Conservation (phyloP, 164 flowering plant species). For the Nymphaea thermarum region DNA sequence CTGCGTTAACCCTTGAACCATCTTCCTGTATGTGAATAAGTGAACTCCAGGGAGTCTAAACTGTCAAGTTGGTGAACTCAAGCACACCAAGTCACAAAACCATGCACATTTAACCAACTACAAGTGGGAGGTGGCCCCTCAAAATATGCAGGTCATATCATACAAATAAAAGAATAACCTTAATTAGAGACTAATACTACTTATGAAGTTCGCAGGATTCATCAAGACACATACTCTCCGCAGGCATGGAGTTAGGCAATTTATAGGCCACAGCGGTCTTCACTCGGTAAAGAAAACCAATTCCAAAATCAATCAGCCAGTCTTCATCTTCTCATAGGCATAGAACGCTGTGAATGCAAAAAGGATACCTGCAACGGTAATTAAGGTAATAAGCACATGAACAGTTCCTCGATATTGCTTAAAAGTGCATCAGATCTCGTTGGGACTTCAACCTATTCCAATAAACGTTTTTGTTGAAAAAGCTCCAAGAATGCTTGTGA, state of each 20-base stretch:
- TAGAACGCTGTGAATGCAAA: constrained; percentile 44
- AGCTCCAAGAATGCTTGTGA: constrained; percentile 55
- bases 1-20: too few relatives aligned
- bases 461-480: constrained; percentile 36
- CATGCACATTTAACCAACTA: too few relatives aligned
- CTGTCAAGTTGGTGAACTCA: too few relatives aligned
- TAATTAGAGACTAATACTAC: constrained; percentile 13
- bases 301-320: constrained; percentile 41
- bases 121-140: background rate
- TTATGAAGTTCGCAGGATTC: too few relatives aligned
- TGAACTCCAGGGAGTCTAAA: too few relatives aligned
- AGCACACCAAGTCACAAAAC: too few relatives aligned
- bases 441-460: constrained; percentile 32
- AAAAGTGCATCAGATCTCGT: constrained; percentile 2
- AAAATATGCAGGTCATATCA: constrained; percentile 9
- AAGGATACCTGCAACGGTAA: constrained; percentile 42
- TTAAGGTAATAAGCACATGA: background rate
- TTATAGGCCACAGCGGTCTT: too few relatives aligned
- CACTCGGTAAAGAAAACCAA: background rate
- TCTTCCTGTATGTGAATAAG: too few relatives aligned
- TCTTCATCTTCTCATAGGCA: constrained; percentile 64
- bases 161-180: constrained; percentile 22
- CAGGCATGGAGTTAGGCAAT: too few relatives aligned
- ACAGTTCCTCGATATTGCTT: background rate
- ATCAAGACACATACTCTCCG: too few relatives aligned